phyloP scores from a whole-genome alignment of 2,329 filamentous ascomycete genomes.

The Alternaria ethzedia region DNA sequence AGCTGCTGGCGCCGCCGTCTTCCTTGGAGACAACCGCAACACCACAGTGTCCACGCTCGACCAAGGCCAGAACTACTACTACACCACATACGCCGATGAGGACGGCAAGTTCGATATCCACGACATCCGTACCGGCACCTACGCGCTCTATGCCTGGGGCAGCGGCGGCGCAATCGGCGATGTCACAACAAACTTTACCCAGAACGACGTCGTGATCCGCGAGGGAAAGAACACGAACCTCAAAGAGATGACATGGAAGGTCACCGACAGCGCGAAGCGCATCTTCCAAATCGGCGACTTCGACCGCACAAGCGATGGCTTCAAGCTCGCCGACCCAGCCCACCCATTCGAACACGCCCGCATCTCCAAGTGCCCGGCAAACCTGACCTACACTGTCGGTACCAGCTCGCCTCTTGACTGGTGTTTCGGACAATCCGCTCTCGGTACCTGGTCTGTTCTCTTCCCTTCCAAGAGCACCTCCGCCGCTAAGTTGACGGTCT shows the following conservation, averaged over 20 bases:
- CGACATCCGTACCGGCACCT: conserved; percentile 54
- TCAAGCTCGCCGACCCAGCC: conserved; percentile 51
- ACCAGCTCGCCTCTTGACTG: conserved; percentile 49
- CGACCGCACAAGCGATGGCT: conserved; percentile 56
- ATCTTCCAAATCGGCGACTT: conserved; percentile 60
- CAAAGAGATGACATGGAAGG: conserved; percentile 51
- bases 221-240: conserved; percentile 47
- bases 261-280: conserved; percentile 44
- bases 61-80: conserved; percentile 58
- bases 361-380: conserved; percentile 53
- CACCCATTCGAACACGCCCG: conserved; percentile 54
- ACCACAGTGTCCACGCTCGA: conserved; percentile 56
- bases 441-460: conserved; percentile 42
- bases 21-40: conserved; percentile 58
- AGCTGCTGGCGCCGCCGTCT: conserved; percentile 57
- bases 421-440: conserved; percentile 57
- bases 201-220: conserved; percentile 51
- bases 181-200: conserved; percentile 54
- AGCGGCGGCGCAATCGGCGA: conserved; percentile 54
- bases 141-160: conserved; percentile 59
- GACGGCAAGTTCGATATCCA: conserved; percentile 54
- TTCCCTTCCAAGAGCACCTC: conserved; percentile 39
- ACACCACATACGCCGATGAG: conserved; percentile 55
- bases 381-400: conserved; percentile 55
- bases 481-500: conserved; percentile 51